Evolutionary conservation across 1,284 basidiomycete genomes (phyloP), one percentile per base, ranked within the genome.

Genomic region (Cutaneotrichosporon mucoides): DNA sequence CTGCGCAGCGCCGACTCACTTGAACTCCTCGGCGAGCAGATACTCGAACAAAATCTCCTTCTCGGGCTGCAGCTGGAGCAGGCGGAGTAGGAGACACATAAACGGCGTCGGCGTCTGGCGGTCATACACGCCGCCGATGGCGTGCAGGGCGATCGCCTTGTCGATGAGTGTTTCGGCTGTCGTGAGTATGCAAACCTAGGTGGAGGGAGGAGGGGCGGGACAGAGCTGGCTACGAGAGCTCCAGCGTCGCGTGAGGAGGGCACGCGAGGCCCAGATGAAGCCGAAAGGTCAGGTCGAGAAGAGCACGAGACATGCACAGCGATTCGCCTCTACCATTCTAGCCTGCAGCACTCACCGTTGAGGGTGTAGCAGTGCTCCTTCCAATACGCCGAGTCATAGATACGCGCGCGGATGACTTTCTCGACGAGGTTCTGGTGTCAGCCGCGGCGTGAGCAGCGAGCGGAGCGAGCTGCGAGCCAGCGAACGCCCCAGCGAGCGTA

Each of bases 21-120:
- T 99, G 84, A 98, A 98, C 74, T 99, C 95, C 62, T 95, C 91
- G 3, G 91, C 92, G 61, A 88, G 85, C 16, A 99, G 81, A 73
- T 99, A 99, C 72, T 98, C 96, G 5, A 96, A 79, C 51, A 99
- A 76, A 61, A 99, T 98, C 76, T 95, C 92, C 73, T 92, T 92
- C 78, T 98, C 91, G 1, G 96, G 96, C 73, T 99, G 95, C 50
- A 99, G 87, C 79, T 99, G 96, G 35, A 99, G 81, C 56, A 99
- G 82, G 76, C 99, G 99, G 66, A 97, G 82, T 34, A 94, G 84
- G 33, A 99, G 82, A 73, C 90, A 95, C 49, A 97, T 81, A 78
- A 94, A 97, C 68, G 91, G 86, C 5, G 92, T 96, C 0, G 93
- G 93, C 51, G 88, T 85, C 70, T 94, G 89, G 78, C 95, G 95